A percentile compares a stretch with the other conserved stretches of the same genome.
Evolutionary conservation across 148 eudicot species (phyloP).

Genomic region (Diospyros kaki): DNA sequence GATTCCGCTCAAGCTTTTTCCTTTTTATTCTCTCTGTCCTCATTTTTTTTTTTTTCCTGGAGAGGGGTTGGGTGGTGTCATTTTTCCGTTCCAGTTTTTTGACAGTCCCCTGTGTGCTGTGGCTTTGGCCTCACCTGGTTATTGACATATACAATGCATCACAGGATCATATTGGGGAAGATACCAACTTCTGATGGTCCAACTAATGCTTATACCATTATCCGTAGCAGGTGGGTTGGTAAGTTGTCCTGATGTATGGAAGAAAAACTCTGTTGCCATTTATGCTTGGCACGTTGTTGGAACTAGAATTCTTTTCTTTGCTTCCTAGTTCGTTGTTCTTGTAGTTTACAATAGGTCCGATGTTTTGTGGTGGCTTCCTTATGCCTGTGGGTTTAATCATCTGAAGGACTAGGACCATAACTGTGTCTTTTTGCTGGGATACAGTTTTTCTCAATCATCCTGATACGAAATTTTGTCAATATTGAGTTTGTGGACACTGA

Average conservation of each 20-base stretch:
- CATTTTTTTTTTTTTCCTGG: background rate
- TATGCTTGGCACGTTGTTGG: constrained; percentile 1
- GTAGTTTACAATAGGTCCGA: background rate
- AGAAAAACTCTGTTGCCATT: constrained; percentile 16
- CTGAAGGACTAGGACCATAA: background rate
- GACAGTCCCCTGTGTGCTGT: constrained; percentile 24
- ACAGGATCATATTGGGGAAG: constrained; percentile 97
- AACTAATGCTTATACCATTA: constrained; percentile 74
- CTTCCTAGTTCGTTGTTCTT: background rate
- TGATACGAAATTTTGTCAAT: background rate
- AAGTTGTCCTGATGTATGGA: constrained; percentile 43
- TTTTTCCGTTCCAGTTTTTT: constrained; percentile 7
- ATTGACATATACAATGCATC: constrained; percentile 69
- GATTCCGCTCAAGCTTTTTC: constrained; percentile 2
- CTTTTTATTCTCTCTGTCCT: background rate
- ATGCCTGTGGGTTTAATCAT: background rate
- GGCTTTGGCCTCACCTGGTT: constrained; percentile 40
- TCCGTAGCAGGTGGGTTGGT: constrained; percentile 95
- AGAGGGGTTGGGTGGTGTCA: background rate
- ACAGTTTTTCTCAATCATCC: background rate
- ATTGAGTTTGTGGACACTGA: background rate
- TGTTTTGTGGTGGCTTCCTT: background rate
- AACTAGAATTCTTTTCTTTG: background rate
- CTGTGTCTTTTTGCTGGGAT: too few relatives aligned
- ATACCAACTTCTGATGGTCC: constrained; percentile 85